A percentile compares a stretch with the other conserved stretches of the same genome.
These are phyloP conservation scores for Debaryomyces hansenii DNA, from an alignment of 805 yeast species.

Conservation along the genomic window DNA sequence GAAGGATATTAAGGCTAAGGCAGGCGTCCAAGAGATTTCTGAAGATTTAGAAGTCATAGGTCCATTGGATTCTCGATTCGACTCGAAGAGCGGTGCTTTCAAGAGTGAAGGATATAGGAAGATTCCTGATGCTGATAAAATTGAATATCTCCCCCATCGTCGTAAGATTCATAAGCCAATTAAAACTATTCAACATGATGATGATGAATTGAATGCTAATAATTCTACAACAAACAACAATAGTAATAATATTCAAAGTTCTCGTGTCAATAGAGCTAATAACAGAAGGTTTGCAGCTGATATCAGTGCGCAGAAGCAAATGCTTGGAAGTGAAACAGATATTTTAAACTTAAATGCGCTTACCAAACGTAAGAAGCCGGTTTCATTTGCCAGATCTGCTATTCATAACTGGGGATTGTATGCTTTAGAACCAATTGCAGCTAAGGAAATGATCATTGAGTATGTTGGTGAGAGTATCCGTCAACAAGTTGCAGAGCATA, in stretches of 20 bases:
- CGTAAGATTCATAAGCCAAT: constrained; percentile 67
- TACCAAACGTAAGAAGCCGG: constrained; percentile 88
- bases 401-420: constrained; percentile 98
- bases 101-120: constrained; percentile 72
- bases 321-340: constrained; percentile 79
- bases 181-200: constrained; percentile 69
- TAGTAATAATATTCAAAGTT: constrained; percentile 49
- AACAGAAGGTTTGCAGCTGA: constrained; percentile 89
- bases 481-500: constrained; percentile 89
- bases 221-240: constrained; percentile 6
- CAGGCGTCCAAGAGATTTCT: constrained; percentile 17
- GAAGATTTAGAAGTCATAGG: constrained; percentile 31
- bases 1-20: constrained; percentile 24
- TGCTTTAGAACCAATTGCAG: constrained; percentile 94
- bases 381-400: constrained; percentile 94
- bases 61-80: constrained; percentile 29
- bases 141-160: constrained; percentile 80
- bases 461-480: constrained; percentile 94
- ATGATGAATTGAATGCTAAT: constrained; percentile 25
- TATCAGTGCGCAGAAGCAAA: constrained; percentile 74
- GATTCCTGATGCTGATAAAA: constrained; percentile 70
- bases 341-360: constrained; percentile 80
- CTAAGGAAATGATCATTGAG: constrained; percentile 95
- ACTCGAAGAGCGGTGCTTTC: constrained; percentile 58
- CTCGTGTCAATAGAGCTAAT: constrained; percentile 83